These are phyloP conservation scores for Xylariaceae sp. DNA, from an alignment of 2,329 filamentous ascomycete genomes.

Conservation along the genomic window DNA sequence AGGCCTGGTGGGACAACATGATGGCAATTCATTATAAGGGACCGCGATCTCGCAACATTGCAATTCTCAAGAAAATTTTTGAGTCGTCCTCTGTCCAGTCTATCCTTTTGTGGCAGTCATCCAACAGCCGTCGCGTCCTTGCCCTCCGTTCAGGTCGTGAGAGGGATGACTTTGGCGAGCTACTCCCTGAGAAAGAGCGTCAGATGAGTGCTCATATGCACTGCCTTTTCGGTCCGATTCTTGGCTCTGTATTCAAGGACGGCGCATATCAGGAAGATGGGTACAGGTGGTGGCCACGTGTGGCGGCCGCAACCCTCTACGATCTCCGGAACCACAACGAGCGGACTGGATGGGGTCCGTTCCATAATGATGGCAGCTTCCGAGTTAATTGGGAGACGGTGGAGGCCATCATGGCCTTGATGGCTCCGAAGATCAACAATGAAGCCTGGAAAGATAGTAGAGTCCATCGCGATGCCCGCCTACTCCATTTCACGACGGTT, in stretches of 20 bases:
- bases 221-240: constrained; percentile 52
- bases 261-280: too few relatives aligned
- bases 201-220: constrained; percentile 68
- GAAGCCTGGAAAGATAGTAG: too few relatives aligned
- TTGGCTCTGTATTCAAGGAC: neutral
- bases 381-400: constrained; percentile 75
- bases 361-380: constrained; percentile 55
- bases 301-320: constrained; percentile 44
- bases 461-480: too few relatives aligned
- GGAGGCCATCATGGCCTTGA: constrained; percentile 57
- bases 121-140: neutral
- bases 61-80: too few relatives aligned
- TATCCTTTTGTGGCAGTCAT: too few relatives aligned
- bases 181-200: constrained; percentile 36
- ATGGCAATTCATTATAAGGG: too few relatives aligned
- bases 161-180: constrained; percentile 27
- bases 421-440: too few relatives aligned
- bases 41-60: too few relatives aligned
- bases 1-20: too few relatives aligned
- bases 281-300: neutral
- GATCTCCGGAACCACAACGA: constrained; percentile 64
- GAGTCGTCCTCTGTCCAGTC: too few relatives aligned
- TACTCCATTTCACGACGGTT: too few relatives aligned
- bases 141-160: neutral
- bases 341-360: constrained; percentile 64